phyloP scores from a whole-genome alignment of 2,329 filamentous ascomycete genomes.

The Colletotrichum neosansevieriae region DNA sequence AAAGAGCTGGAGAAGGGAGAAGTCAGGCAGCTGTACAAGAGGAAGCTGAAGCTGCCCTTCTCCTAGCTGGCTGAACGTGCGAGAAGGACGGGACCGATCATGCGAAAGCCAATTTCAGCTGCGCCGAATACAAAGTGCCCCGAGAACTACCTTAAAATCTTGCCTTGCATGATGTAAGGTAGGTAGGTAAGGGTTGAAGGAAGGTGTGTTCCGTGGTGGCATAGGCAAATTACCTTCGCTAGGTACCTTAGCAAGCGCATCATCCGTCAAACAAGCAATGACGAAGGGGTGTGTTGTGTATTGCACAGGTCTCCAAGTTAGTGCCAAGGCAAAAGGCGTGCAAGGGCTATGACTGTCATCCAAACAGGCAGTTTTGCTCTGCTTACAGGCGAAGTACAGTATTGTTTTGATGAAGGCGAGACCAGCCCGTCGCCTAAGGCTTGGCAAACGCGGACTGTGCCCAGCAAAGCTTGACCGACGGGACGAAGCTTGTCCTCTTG shows the following conservation, averaged over 20 bases:
- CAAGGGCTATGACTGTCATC: constrained; percentile 34
- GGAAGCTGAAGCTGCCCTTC: no score
- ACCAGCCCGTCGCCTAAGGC: constrained; percentile 33
- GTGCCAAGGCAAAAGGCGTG: constrained; percentile 26
- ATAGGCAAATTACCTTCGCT: background rate
- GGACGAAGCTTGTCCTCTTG: constrained; percentile 35
- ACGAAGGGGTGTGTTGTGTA: constrained; percentile 18
- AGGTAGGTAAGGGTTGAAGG: background rate
- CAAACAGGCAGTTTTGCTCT: constrained; percentile 14
- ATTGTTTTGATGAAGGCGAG: constrained; percentile 27
- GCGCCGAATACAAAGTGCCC: background rate
- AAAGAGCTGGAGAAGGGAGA: no score
- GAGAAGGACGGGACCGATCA: background rate
- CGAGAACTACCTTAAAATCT: constrained; percentile 8
- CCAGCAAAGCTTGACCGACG: constrained; percentile 34
- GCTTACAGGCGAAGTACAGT: constrained; percentile 7
- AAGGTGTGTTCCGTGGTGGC: background rate
- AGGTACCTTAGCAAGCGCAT: background rate
- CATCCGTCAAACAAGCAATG: constrained; percentile 25
- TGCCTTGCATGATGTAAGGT: constrained; percentile 19
- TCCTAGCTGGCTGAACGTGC: no score
- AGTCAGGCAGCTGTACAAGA: no score
- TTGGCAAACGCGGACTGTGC: constrained; percentile 39
- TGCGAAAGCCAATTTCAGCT: constrained; percentile 12
- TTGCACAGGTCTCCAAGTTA: constrained; percentile 13